These are phyloP conservation scores for Acanthamoeba divionensis DNA, from an alignment of 208 protist genomes.

Conservation along the genomic window DNA sequence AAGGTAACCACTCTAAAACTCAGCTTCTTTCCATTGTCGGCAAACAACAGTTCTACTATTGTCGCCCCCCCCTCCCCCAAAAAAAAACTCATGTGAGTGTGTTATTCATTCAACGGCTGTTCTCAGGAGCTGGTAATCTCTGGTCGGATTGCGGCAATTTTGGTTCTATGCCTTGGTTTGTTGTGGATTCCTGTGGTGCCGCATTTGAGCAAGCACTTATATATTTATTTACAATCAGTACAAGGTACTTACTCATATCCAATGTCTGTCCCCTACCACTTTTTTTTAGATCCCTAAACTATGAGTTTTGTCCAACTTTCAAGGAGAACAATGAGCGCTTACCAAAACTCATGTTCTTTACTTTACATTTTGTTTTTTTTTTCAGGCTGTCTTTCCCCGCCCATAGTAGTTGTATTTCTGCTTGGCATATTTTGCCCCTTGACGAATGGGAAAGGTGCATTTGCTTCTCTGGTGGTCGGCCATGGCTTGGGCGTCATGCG, in stretches of 20 bases:
- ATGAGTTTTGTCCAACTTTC: too few species aligned
- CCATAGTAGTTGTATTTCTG: neutral
- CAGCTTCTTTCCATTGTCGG: too few species aligned
- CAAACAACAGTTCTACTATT: too few species aligned
- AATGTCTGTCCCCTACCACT: too few species aligned
- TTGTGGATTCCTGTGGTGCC: constrained; percentile 48
- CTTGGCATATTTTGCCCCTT: neutral
- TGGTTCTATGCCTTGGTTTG: neutral
- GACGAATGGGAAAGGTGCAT: constrained; percentile 12
- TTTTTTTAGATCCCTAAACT: too few species aligned
- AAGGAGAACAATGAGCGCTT: too few species aligned
- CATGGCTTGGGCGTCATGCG: neutral
- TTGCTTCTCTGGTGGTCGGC: constrained; percentile 14
- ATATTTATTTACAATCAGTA: constrained; percentile 39
- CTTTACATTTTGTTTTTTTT: too few species aligned
- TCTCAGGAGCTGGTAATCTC: neutral
- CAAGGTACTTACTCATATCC: neutral
- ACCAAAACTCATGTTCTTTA: too few species aligned
- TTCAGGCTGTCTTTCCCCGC: neutral
- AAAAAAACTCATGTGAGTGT: neutral
- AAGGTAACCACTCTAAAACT: neutral
- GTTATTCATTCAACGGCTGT: neutral
- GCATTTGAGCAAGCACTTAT: constrained; percentile 20
- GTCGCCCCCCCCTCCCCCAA: too few species aligned
- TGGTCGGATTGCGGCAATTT: neutral